Conservation (phyloP, 805 yeast species). For the Saturnispora mendoncae region DNA sequence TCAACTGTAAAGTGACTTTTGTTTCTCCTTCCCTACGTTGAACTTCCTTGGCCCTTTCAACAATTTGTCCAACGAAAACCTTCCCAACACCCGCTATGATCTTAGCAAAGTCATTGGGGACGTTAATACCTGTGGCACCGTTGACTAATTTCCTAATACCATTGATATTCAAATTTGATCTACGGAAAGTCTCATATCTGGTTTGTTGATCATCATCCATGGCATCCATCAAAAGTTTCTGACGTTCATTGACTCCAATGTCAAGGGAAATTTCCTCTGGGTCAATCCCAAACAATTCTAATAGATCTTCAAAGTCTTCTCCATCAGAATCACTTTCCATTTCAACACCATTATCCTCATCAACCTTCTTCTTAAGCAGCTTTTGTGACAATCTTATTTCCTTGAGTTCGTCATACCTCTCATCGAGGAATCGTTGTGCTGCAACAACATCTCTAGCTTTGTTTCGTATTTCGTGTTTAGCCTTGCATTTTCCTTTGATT, state of each 20-base stretch:
- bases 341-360: conserved; percentile 24
- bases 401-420: conserved; percentile 18
- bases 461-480: not conserved
- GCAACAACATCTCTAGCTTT: conserved; percentile 20
- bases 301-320: conserved; percentile 25
- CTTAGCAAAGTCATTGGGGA: conserved; percentile 71
- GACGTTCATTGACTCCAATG: conserved; percentile 45
- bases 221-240: conserved; percentile 56
- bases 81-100: conserved; percentile 82
- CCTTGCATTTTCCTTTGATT: not conserved
- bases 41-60: conserved; percentile 69
- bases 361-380: conserved; percentile 20
- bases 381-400: conserved; percentile 19
- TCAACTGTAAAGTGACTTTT: conserved; percentile 30
- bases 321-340: conserved; percentile 20
- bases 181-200: conserved; percentile 75
- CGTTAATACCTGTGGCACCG: conserved; percentile 68
- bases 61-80: conserved; percentile 81
- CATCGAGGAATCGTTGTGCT: conserved; percentile 22
- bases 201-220: conserved; percentile 79
- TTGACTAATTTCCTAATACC: conserved; percentile 77
- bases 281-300: conserved; percentile 25
- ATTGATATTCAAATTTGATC: conserved; percentile 64
- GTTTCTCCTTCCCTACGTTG: conserved; percentile 48
- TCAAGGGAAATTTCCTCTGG: conserved; percentile 28